These are phyloP conservation scores for Yarrowia deformans DNA, from an alignment of 805 yeast species.

Conservation along the genomic window DNA sequence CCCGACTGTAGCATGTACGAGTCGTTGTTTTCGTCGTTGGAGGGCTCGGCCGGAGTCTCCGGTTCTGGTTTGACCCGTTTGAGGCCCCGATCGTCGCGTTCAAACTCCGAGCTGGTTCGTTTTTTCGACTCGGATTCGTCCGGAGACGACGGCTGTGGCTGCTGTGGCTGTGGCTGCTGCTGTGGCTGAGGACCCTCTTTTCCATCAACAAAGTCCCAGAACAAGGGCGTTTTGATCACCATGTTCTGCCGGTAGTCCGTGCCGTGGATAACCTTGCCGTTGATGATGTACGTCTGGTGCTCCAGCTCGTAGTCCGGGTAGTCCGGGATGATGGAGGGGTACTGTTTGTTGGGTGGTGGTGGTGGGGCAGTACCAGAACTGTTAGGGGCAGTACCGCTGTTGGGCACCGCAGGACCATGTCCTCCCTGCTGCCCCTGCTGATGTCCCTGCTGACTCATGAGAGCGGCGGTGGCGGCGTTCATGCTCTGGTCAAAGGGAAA, in stretches of 20 bases:
- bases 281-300: constrained; percentile 28
- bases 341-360: not conserved
- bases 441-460: constrained; percentile 24
- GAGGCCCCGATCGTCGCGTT: constrained; percentile 13
- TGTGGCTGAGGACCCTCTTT: not conserved
- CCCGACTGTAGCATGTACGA: constrained; percentile 32
- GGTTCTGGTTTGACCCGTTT: constrained; percentile 8
- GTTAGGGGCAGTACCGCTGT: not conserved
- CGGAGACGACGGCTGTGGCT: not conserved
- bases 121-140: constrained; percentile 28
- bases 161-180: not conserved
- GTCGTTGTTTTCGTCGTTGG: constrained; percentile 16
- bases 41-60: not conserved
- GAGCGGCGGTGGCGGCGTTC: constrained; percentile 20
- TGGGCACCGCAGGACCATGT: not conserved
- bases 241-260: constrained; percentile 38
- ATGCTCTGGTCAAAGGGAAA: constrained; percentile 34
- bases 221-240: constrained; percentile 37
- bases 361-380: not conserved
- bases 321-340: constrained; percentile 35
- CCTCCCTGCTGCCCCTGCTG: no score
- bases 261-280: constrained; percentile 35
- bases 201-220: constrained; percentile 35
- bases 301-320: constrained; percentile 36
- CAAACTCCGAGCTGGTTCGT: constrained; percentile 18